Conservation (phyloP, 2,329 filamentous ascomycete species). For the Talaromyces sp. region DNA sequence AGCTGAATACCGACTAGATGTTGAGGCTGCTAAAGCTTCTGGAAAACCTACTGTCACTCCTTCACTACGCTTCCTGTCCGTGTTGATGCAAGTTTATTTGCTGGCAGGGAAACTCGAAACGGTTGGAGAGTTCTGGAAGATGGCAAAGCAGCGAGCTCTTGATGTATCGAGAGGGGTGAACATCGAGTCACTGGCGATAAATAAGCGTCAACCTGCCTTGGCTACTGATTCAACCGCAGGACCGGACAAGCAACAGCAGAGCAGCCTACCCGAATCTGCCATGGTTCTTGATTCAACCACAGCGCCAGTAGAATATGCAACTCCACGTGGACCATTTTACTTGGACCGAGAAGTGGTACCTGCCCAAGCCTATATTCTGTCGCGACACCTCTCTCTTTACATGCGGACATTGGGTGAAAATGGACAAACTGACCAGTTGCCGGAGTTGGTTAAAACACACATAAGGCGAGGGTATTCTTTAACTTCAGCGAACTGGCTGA, state of each 20-base stretch:
- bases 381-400: slow-evolving; percentile 47
- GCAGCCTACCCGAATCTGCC: slow-evolving; percentile 1
- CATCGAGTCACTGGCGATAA: background rate
- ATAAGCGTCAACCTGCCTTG: background rate
- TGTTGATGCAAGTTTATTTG: slow-evolving; percentile 65
- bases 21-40: slow-evolving; percentile 23
- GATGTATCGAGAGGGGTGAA: background rate
- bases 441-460: slow-evolving; percentile 52
- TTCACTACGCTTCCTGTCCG: slow-evolving; percentile 55
- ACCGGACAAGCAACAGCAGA: background rate
- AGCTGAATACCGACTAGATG: slow-evolving; percentile 39
- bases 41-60: slow-evolving; percentile 4
- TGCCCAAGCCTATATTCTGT: slow-evolving; percentile 47
- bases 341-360: slow-evolving; percentile 17
- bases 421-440: slow-evolving; percentile 51
- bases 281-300: background rate
- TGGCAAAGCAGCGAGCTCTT: slow-evolving; percentile 43
- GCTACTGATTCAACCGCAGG: background rate
- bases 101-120: slow-evolving; percentile 54
- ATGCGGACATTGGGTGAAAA: slow-evolving; percentile 50
- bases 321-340: background rate
- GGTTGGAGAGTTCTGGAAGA: slow-evolving; percentile 63
- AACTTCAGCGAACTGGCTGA: slow-evolving; percentile 76
- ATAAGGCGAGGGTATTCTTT: slow-evolving; percentile 65
- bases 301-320: background rate